A percentile compares a stretch with the other conserved stretches of the same genome.
Conservation (phyloP, 352 stramenopile genomes). For the Globisporangium canariense region DNA sequence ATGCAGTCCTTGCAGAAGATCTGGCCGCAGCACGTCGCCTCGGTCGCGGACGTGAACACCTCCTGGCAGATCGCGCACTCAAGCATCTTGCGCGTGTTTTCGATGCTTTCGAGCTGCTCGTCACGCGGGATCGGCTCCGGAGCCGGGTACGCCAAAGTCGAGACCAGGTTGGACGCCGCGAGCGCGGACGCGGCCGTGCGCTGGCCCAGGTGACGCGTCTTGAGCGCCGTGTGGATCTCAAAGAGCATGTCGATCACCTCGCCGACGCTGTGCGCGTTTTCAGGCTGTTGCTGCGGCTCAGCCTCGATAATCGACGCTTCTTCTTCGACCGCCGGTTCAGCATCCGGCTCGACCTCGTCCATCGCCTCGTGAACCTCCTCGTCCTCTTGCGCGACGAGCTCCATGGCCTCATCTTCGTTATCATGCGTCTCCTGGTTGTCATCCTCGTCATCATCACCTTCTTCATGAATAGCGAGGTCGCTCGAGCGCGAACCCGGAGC, state of each 20-base stretch:
- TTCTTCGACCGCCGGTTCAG: constrained; percentile 6
- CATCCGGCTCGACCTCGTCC: constrained; percentile 19
- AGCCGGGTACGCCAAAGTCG: constrained; percentile 52
- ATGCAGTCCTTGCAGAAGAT: constrained; percentile 86
- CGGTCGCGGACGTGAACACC: constrained; percentile 67
- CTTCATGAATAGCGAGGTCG: constrained; percentile 19
- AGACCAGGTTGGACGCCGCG: constrained; percentile 75
- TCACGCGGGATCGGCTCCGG: constrained; percentile 59
- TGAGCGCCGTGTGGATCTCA: constrained; percentile 81
- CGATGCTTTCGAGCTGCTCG: constrained; percentile 70
- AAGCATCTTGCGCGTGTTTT: constrained; percentile 85
- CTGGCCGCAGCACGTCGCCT: constrained; percentile 79
- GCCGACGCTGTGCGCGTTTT: constrained; percentile 38
- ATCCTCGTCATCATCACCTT: constrained; percentile 27
- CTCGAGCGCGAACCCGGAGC: constrained; percentile 17
- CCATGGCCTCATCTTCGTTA: constrained; percentile 11
- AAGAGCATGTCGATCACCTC: constrained; percentile 85
- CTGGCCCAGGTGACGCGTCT: constrained; percentile 71
- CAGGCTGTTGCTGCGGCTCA: constrained; percentile 26
- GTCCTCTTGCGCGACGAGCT: constrained; percentile 10
- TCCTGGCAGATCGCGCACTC: constrained; percentile 86
- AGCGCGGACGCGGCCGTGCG: constrained; percentile 72
- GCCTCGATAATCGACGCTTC: constrained; percentile 19
- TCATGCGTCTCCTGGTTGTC: constrained; percentile 22
- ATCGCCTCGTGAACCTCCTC: constrained; percentile 8